A percentile compares a stretch with the other conserved stretches of the same genome.
Conservation (phyloP, 2,329 filamentous ascomycete species). For the Hymenoscyphus linearis region DNA sequence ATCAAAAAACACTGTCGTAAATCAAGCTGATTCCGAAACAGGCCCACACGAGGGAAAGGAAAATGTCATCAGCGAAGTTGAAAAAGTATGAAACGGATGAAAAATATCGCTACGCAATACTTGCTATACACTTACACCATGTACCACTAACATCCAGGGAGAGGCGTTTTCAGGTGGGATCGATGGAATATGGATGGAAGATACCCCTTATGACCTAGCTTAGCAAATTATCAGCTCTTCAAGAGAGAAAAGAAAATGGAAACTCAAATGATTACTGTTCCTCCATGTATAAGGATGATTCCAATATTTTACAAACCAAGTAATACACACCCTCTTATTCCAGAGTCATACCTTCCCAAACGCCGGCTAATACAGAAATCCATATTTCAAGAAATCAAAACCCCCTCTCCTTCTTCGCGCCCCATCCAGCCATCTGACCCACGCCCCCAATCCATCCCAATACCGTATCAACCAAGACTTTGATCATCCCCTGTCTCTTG, state of each 20-base stretch:
- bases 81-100: constrained; percentile 1
- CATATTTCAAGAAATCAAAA: constrained; percentile 12
- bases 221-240: constrained; percentile 7
- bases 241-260: neutral
- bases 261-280: constrained; percentile 6
- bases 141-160: constrained; percentile 16
- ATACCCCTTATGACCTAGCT: constrained; percentile 20
- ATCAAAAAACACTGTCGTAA: neutral
- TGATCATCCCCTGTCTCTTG: constrained; percentile 60
- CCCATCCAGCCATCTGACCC: constrained; percentile 28
- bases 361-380: neutral
- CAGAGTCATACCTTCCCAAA: neutral
- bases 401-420: constrained; percentile 24
- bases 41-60: neutral
- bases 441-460: constrained; percentile 44
- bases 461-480: constrained; percentile 56
- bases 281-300: neutral
- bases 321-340: constrained; percentile 1
- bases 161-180: constrained; percentile 3
- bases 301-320: neutral
- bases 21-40: constrained; percentile 1
- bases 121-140: constrained; percentile 23
- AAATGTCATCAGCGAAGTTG: neutral
- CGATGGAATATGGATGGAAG: constrained; percentile 9
- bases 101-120: constrained; percentile 17